Percentiles rank a stretch among this genome's conserved stretches.
Conservation (phyloP, 1,139 yeast species). For the Yamadazyma aaseri region DNA sequence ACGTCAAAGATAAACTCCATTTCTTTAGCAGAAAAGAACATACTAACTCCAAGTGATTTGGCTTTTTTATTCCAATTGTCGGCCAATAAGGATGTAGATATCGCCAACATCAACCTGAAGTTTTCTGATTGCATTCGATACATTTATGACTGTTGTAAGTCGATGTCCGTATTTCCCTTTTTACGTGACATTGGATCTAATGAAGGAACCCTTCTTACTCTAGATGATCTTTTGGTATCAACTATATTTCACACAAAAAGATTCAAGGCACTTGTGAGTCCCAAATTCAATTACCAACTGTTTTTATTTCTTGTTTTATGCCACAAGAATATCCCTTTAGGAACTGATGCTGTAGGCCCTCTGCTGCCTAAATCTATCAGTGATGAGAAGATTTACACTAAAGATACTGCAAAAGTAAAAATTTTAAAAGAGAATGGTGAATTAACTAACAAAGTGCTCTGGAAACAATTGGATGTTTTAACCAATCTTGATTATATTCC, state of each 20-base stretch:
- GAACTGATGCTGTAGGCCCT: not conserved
- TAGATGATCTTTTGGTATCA: conserved; percentile 26
- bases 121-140: conserved; percentile 14
- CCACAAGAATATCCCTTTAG: conserved; percentile 1
- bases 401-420: not conserved
- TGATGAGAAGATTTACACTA: conserved; percentile 1
- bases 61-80: conserved; percentile 22
- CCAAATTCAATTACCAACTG: conserved; percentile 23
- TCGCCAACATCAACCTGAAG: conserved; percentile 4
- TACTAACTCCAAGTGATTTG: conserved; percentile 22
- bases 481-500: conserved; percentile 28
- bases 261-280: conserved; percentile 18
- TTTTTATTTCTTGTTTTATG: conserved; percentile 26
- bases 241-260: conserved; percentile 27
- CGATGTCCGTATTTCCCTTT: conserved; percentile 34
- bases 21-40: conserved; percentile 17
- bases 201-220: conserved; percentile 15
- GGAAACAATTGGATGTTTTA: conserved; percentile 16
- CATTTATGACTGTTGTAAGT: conserved; percentile 24
- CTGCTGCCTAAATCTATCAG: not conserved
- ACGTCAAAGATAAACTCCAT: conserved; percentile 22
- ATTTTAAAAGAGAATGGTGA: not conserved
- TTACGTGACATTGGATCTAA: conserved; percentile 15
- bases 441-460: conserved; percentile 5
- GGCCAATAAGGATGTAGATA: conserved; percentile 10